Base-by-base conservation (phyloP, 441 rosid genomes). In the Gossypium davidsonii region DNA sequence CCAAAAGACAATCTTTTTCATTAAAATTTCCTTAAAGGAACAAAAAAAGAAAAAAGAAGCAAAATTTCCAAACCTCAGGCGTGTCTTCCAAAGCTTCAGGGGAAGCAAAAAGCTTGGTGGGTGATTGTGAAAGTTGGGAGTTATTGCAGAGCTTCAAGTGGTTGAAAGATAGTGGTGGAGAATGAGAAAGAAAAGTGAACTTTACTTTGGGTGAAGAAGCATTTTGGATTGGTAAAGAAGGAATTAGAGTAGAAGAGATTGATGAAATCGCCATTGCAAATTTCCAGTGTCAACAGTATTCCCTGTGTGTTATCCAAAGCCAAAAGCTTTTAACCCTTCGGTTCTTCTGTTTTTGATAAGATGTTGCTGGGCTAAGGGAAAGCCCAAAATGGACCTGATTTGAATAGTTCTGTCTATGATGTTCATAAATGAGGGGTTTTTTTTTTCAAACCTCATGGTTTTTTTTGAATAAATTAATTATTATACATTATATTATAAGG, bases 21-120 rank as follows among this genome's bases (percentile, higher is more conserved):
- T 39, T 39, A 39, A 39, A 39, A 39, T 17, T 51, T 31, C 46
- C 3, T 7, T 64, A 11, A 65, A 25, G 51, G 3, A 23, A 12
- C 12, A 28, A 49, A 11, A n/a, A 1, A 3, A 25, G 18, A 59
- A 12, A 55, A 34, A 26, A 5, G 1, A 46, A 20, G 34, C 3
- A 51, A 18, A 34, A 26, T 20, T 52, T 53, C n/a, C 48, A 52
- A 63, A 84, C 76, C 73, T 63, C 77, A 44, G 83, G 65, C 55
- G 72, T 60, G 53, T 85, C 92, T 66, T 84, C 83, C 80, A 91
- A 60, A 74, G 82, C 79, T 76, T 89, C 93, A 1, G 92, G 86
- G 74, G 89, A 86, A 2, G 93, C 89, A 73, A 76, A 83, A 70
- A 85, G 75, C 84, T 79, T 86, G 37, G 74, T 71, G 26, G 83